Percentiles rank a stretch among this genome's conserved stretches.
These are phyloP conservation scores for Achlya hypogyna DNA, from an alignment of 352 stramenopile genomes.

Conservation along the genomic window DNA sequence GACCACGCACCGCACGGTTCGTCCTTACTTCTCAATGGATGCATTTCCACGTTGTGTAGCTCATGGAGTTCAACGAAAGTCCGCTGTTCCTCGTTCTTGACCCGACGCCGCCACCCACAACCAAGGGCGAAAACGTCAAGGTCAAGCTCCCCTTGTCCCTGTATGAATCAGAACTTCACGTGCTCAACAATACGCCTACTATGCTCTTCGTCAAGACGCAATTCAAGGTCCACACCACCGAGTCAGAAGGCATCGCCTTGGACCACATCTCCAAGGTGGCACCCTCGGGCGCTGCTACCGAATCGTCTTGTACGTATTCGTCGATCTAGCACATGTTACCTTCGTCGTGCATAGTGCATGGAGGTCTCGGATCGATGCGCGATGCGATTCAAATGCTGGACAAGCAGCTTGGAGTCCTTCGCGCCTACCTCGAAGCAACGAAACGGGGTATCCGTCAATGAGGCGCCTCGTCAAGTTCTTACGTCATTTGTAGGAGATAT, in stretches of 20 bases:
- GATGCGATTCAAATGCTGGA: constrained; percentile 82
- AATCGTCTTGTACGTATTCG: constrained; percentile 54
- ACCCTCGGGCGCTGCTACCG: constrained; percentile 50
- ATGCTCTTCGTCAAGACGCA: constrained; percentile 84
- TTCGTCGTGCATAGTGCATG: constrained; percentile 46
- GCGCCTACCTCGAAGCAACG: constrained; percentile 61
- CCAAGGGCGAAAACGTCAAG: constrained; percentile 56
- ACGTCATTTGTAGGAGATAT: constrained; percentile 33
- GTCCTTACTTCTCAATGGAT: background rate
- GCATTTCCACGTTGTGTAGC: constrained; percentile 26
- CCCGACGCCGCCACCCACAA: constrained; percentile 25
- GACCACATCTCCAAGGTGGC: constrained; percentile 86
- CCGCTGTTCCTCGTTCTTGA: constrained; percentile 75
- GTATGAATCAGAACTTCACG: constrained; percentile 80
- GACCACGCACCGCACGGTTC: constrained; percentile 59
- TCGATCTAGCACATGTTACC: background rate
- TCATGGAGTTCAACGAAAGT: constrained; percentile 84
- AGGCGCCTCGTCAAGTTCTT: background rate
- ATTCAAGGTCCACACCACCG: constrained; percentile 82
- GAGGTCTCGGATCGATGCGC: constrained; percentile 66
- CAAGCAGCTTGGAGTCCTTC: constrained; percentile 64
- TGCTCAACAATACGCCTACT: constrained; percentile 74
- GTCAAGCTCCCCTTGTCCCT: constrained; percentile 83
- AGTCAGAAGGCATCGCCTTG: constrained; percentile 79
- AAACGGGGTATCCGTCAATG: constrained; percentile 36